These are phyloP conservation scores for Fusarium lateritium DNA, from an alignment of 2,329 filamentous ascomycete species.

Conservation along the genomic window DNA sequence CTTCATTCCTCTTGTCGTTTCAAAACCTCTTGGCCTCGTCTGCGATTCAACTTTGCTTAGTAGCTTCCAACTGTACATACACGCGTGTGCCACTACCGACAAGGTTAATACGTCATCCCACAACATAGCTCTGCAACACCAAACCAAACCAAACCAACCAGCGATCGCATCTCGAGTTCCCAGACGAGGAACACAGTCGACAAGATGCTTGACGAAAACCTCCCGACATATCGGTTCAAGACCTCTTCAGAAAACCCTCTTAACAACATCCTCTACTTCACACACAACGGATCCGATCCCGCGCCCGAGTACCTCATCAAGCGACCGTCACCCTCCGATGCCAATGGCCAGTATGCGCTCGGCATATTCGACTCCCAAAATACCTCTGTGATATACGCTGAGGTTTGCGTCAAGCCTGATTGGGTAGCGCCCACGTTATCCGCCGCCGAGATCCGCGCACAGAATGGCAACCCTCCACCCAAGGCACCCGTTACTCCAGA, in stretches of 20 bases:
- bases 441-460: conserved; percentile 82
- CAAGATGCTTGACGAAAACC: conserved; percentile 90
- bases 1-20: conserved; percentile 2
- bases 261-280: conserved; percentile 71
- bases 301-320: conserved; percentile 84
- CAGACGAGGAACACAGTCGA: conserved; percentile 7
- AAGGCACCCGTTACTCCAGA: conserved; percentile 81
- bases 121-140: conserved; percentile 18
- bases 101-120: conserved; percentile 30
- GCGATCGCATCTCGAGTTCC: conserved; percentile 12
- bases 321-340: conserved; percentile 76
- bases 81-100: conserved; percentile 7
- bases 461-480: conserved; percentile 71
- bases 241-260: conserved; percentile 67
- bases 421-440: conserved; percentile 89
- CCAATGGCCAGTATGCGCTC: conserved; percentile 87
- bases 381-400: conserved; percentile 86
- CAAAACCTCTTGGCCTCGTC: background rate
- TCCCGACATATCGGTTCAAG: conserved; percentile 79
- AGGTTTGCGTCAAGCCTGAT: conserved; percentile 86
- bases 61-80: background rate
- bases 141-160: conserved; percentile 5
- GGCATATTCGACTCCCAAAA: conserved; percentile 88
- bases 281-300: conserved; percentile 85
- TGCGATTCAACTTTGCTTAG: background rate